These are phyloP conservation scores for Immersiella caudata DNA, from an alignment of 495 filamentous ascomycete species.

Conservation along the genomic window DNA sequence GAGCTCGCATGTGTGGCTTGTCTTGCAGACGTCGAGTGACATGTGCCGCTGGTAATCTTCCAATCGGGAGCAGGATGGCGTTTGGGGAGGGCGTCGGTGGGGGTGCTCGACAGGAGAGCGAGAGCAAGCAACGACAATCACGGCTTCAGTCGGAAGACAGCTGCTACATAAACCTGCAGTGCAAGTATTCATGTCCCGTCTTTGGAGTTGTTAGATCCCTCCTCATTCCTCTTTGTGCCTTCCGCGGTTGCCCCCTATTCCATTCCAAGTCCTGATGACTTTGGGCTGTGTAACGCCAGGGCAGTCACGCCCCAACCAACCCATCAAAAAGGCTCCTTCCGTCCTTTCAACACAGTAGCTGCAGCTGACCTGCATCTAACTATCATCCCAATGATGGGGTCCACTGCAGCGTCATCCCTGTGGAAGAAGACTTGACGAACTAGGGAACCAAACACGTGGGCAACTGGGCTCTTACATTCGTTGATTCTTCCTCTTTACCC, in stretches of 20 bases:
- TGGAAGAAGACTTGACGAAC: neutral
- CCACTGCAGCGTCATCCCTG: neutral
- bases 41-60: neutral
- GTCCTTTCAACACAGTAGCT: neutral
- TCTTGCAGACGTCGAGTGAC: constrained; percentile 5
- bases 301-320: neutral
- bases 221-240: neutral
- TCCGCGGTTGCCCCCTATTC: neutral
- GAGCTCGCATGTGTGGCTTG: constrained; percentile 1
- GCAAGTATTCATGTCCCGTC: neutral
- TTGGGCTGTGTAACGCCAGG: neutral
- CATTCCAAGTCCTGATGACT: neutral
- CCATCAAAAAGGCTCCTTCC: neutral
- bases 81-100: neutral
- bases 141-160: neutral
- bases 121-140: neutral
- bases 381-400: neutral
- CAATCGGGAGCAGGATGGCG: constrained; percentile 6
- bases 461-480: neutral
- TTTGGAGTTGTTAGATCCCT: neutral
- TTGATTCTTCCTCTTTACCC: neutral
- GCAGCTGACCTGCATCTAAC: neutral
- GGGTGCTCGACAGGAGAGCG: neutral
- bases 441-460: neutral
- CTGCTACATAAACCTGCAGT: neutral